Evolutionary conservation across 2,329 filamentous ascomycete species (phyloP), one percentile per base, ranked within the genome.

Genomic region (Fusarium paranaense): DNA sequence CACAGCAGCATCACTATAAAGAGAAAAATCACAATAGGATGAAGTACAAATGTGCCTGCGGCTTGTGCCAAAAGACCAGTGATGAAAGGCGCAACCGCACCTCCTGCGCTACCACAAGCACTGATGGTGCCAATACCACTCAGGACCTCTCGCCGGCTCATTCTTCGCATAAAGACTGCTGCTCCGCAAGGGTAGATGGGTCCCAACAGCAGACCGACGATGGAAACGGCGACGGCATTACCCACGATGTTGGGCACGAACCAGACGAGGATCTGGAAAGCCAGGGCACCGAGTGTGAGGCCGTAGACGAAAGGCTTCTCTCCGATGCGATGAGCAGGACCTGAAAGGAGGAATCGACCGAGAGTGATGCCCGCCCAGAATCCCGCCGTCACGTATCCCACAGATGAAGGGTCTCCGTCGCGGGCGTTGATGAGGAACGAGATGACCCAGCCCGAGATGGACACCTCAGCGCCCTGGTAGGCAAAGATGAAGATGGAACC

Each of bases 401-500:
- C 93, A 5, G 88, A 86, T 0, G 88, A 86, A 8, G 93, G 93
- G 75, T 93, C 87, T 16, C 93, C 94, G 66, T 90, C 85, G 40
- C 94, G 91, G 71, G 91, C 89, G 59, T 89, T 88, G 81, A 97
- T 95, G 42, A 97, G 85, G 84, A 95, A 97, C 3, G 93, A 95
- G 71, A 96, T 95, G 58, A 96, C 92, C 95, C 94, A 97, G 62
- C 94, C 94, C 0, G 92, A 94, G 73, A 96, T 94, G 67, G 91
- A 92, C 18, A 97, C 94, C 82, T 97, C 94, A 38, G 93, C 92
- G 37, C 94, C 94, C 82, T 97, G 94, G 81, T 97, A 97, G 30
- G 91, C 90, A 81, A 97, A 97, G 81, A 97, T 93, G 85, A 97
- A 97, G 11, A 94, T 81, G 0, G 94, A 92, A 4, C 94, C 93